Base-by-base conservation (phyloP, 139 green algal genomes). In the Deuterostichococcus epilithicus region DNA sequence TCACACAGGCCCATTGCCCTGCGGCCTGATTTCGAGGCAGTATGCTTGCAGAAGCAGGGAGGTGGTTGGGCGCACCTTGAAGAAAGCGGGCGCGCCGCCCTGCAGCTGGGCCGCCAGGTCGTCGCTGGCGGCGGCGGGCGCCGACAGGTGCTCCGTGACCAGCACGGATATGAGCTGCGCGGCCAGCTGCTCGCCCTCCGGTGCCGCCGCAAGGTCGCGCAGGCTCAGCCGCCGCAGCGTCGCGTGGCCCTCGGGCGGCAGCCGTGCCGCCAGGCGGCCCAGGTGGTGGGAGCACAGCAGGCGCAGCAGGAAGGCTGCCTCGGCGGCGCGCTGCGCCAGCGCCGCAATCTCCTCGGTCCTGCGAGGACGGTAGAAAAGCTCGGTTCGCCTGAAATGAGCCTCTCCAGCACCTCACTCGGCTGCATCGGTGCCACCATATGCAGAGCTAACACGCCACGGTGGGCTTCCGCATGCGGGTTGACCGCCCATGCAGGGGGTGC, bases 231-330 rank as follows among this genome's bases (percentile, higher is more conserved):
- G 25, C 13, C 68, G 63, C 65, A 92, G 78, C 23, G 30, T 2
- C 52, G 52, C 52, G 18, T 63, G 52, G n/a, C n/a, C n/a, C n/a
- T 71, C 22, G 45, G n/a, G 33, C 78, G 75, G 38, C 45, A 89
- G 25, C 35, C 88, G 76, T 30, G 78, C 79, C 36, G 82, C 80
- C 80, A 97, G 87, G 25, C 84, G 73, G 8, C 73, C 74, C 10
- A 90, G 25, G 63, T 90, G 81, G 78, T 85, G 76, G 42, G 72
- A 59, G 5, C 67, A 65, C 59, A 92, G 77, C 22, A 88, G 69
- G 22, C 76, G 76, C 72, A 93, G 67, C 80, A 96, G 89, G 78
- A 85, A 83, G 65, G 90, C 83, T 32, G 83, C 88, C 86, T 97
- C 75, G 1, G 86, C 87, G 0, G 88, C 82, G 25, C 89, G 81